These are phyloP conservation scores for Globisporangium nunn DNA, from an alignment of 352 stramenopile genomes.

Conservation along the genomic window DNA sequence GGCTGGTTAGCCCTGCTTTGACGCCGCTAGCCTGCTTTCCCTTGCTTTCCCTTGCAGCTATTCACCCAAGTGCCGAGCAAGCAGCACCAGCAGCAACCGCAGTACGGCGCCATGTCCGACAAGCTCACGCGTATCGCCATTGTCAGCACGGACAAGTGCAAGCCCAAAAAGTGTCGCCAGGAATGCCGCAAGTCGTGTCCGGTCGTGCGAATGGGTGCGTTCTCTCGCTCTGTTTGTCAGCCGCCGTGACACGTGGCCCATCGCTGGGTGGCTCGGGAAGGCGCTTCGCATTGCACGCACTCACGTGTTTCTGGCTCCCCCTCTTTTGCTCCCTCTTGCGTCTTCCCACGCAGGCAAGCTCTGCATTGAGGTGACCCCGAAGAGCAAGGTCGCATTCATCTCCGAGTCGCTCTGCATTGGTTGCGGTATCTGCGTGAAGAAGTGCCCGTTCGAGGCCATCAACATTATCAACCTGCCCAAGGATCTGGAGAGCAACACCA, in stretches of 20 bases:
- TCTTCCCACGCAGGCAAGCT: conserved; percentile 84
- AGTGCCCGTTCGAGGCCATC: conserved; percentile 99
- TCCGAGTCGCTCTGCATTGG: conserved; percentile 98
- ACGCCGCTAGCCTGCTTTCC: not conserved
- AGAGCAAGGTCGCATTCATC: conserved; percentile 97
- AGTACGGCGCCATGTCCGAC: conserved; percentile 57
- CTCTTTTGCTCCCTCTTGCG: not conserved
- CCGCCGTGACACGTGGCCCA: not conserved
- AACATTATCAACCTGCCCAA: conserved; percentile 99
- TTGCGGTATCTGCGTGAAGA: conserved; percentile 99
- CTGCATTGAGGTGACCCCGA: conserved; percentile 98
- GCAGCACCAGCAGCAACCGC: not conserved
- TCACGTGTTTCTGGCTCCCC: not conserved
- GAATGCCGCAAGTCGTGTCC: conserved; percentile 99
- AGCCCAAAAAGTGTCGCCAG: conserved; percentile 98
- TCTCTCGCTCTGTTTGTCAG: not conserved
- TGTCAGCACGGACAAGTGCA: conserved; percentile 98
- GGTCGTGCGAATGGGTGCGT: conserved; percentile 94
- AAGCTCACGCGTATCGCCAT: conserved; percentile 98
- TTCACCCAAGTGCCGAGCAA: conserved; percentile 2
- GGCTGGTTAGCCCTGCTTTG: conserved; percentile 1
- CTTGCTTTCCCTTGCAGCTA: not conserved
- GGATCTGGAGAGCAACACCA: conserved; percentile 98
- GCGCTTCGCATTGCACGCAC: not conserved
- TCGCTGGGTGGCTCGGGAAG: not conserved